Base-by-base conservation (phyloP, 2,329 filamentous ascomycete species). In the Talaromyces sp. region DNA sequence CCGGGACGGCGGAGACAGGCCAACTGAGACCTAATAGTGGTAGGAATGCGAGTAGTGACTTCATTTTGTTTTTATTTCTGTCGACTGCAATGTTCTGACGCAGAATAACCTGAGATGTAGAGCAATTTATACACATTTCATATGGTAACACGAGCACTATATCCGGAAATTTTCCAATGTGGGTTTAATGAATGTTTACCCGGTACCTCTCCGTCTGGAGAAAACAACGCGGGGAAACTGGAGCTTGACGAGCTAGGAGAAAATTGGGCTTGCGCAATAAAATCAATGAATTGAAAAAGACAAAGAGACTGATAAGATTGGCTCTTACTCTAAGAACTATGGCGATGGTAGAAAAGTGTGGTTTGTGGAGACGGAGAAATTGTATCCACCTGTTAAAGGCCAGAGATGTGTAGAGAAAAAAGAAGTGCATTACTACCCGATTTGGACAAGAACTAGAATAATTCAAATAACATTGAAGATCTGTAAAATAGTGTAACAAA, bases 391-490 rank as follows among this genome's bases (percentile, higher is more conserved):
- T 69, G 60, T 69, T 4, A 66, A 61, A n/a, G 43, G 26, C 26
- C 7, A 49, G 21, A 41, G 32, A 26, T 62, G 9, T 21, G 43
- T 43, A 11, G 2, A 19, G 32, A 38, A n/a, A 14, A 50, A 50
- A 27, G 55, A 4, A 51, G 53, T 55, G 67, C 55, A 69, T 70
- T 69, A 67, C 67, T 72, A 68, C 67, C 68, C 41, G 52, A 32
- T n/a, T 38, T n/a, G 35, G 35, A 46, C 21, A 19, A 43, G 19
- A 41, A n/a, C n/a, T n/a, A n/a, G n/a, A n/a, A n/a, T n/a, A n/a
- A n/a, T n/a, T n/a, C n/a, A n/a, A n/a, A n/a, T n/a, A n/a, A n/a
- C n/a, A n/a, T n/a, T n/a, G n/a, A n/a, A n/a, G n/a, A n/a, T n/a
- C n/a, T n/a, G n/a, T n/a, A n/a, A 38, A 38, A 1, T 38, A n/a